Conservation (phyloP, 495 filamentous ascomycete genomes). For the Trichoderma erinaceum region DNA sequence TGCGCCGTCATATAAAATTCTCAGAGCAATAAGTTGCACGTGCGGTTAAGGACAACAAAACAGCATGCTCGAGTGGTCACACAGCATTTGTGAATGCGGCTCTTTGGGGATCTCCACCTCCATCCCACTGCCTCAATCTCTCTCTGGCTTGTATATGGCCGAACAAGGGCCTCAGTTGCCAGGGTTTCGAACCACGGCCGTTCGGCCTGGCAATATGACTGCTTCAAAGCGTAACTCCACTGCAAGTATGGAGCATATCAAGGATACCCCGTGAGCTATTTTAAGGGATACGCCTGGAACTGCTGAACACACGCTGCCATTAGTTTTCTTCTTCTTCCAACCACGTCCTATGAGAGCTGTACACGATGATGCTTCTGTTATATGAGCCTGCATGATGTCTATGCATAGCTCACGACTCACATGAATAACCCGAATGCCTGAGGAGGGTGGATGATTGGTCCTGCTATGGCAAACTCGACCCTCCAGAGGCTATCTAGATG, state of each 20-base stretch:
- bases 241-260: background rate
- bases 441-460: background rate
- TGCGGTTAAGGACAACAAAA: background rate
- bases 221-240: background rate
- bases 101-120: background rate
- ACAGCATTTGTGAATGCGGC: conserved; percentile 1
- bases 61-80: background rate
- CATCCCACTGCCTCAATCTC: background rate
- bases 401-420: conserved; percentile 3
- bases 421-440: background rate
- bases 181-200: background rate
- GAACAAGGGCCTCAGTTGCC: background rate
- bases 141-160: background rate
- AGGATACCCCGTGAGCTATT: background rate
- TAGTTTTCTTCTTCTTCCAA: background rate
- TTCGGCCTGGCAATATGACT: background rate
- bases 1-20: background rate
- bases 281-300: conserved; percentile 1
- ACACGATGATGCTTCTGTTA: background rate
- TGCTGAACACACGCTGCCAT: background rate
- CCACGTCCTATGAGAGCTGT: background rate
- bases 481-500: background rate
- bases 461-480: background rate
- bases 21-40: background rate
- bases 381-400: conserved; percentile 2